Percentiles rank a stretch among this genome's conserved stretches.
Evolutionary conservation across 176 grass and related monocot species (phyloP).

Genomic region (Oryza nivara): DNA sequence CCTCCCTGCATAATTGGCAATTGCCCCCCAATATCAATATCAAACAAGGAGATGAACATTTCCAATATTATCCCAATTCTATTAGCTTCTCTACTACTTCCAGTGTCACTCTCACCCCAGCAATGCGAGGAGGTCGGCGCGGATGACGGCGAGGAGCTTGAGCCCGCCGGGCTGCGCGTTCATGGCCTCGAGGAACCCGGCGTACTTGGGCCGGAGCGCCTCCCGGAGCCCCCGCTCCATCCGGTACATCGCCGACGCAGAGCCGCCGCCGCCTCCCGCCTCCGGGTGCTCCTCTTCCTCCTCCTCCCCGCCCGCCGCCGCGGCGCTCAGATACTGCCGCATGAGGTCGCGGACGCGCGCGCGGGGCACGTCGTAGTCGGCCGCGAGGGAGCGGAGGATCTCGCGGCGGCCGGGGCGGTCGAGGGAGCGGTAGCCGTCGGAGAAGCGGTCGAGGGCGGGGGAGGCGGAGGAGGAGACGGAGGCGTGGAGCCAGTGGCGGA

Average conservation of each 20-base stretch:
- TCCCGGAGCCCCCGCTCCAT: constrained; percentile 84
- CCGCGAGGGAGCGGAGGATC: constrained; percentile 71
- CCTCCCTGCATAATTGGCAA: constrained; percentile 55
- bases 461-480: constrained; percentile 48
- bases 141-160: constrained; percentile 81
- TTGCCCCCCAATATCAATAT: constrained; percentile 4
- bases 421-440: constrained; percentile 69
- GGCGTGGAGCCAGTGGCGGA: constrained; percentile 63
- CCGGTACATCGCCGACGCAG: constrained; percentile 64
- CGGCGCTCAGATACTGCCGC: constrained; percentile 67
- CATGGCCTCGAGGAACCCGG: constrained; percentile 74
- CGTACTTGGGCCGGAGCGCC: constrained; percentile 71
- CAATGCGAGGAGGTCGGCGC: constrained; percentile 79
- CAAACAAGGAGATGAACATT: constrained; percentile 14
- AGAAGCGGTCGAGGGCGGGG: constrained; percentile 59
- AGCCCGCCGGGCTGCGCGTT: constrained; percentile 86
- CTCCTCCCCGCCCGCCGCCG: constrained; percentile 11
- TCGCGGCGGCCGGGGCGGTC: constrained; percentile 53
- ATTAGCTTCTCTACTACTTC: neutral
- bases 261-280: constrained; percentile 49
- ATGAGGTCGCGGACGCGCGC: constrained; percentile 68
- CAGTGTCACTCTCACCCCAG: constrained; percentile 56
- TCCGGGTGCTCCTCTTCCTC: constrained; percentile 20
- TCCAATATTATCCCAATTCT: neutral
- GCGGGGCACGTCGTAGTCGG: constrained; percentile 83